phyloP scores from a whole-genome alignment of 2,329 filamentous ascomycete species.

The Hypocrella siamensis region DNA sequence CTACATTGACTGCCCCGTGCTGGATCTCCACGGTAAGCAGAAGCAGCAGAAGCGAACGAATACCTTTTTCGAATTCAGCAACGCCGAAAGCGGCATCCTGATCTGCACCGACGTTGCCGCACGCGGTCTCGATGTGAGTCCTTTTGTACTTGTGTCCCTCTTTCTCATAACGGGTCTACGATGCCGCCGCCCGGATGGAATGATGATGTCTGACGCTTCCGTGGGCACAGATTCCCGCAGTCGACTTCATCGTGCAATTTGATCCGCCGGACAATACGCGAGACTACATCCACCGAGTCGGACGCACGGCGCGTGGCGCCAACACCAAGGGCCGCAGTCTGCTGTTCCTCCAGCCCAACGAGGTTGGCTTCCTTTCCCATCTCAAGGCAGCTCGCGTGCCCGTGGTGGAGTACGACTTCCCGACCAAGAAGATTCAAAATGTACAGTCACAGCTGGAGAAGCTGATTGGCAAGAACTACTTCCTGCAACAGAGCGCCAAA shows the following conservation, averaged over 20 bases:
- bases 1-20: constrained; percentile 85
- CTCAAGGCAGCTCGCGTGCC: constrained; percentile 85
- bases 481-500: constrained; percentile 75
- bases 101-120: constrained; percentile 97
- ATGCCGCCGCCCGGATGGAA: background rate
- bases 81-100: constrained; percentile 64
- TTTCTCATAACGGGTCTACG: background rate
- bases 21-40: constrained; percentile 84
- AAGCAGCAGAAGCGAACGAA: constrained; percentile 99
- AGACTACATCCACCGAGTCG: constrained; percentile 91
- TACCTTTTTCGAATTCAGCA: constrained; percentile 89
- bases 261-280: constrained; percentile 83
- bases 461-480: constrained; percentile 90
- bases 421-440: constrained; percentile 78
- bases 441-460: constrained; percentile 87
- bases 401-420: constrained; percentile 92
- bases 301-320: constrained; percentile 76
- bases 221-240: constrained; percentile 56
- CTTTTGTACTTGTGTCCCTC: background rate
- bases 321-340: constrained; percentile 75
- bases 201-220: background rate
- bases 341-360: constrained; percentile 83
- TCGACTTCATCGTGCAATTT: constrained; percentile 94
- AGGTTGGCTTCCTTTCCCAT: constrained; percentile 83
- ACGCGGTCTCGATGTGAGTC: constrained; percentile 67